Evolutionary conservation across 768 basidiomycete species (phyloP).

Genomic region (Chlorophyllum brunneum): DNA sequence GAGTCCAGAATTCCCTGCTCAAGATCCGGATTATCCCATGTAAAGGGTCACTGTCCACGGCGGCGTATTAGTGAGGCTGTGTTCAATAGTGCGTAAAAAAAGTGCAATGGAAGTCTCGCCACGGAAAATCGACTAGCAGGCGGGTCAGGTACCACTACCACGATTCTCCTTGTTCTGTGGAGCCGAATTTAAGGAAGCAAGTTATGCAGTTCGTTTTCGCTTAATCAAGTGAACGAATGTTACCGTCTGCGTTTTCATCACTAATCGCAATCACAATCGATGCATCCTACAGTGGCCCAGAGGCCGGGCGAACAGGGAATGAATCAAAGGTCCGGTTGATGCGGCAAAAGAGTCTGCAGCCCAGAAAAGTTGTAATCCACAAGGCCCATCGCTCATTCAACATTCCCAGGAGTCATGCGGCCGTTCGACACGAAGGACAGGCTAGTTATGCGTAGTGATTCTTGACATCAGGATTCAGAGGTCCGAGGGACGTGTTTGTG

Average conservation of each 20-base stretch:
- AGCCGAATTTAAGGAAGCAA: background rate
- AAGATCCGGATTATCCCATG: background rate
- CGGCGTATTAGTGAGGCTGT: background rate
- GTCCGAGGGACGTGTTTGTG: background rate
- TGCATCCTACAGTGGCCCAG: too few relatives aligned
- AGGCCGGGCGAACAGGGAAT: background rate
- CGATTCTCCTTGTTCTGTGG: background rate
- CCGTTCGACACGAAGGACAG: background rate
- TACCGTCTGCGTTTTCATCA: background rate
- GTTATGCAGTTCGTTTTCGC: too few relatives aligned
- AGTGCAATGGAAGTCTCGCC: slow-evolving; percentile 5
- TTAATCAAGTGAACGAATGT: too few relatives aligned
- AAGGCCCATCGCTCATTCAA: background rate
- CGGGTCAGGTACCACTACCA: background rate
- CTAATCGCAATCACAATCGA: background rate
- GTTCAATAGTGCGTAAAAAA: background rate
- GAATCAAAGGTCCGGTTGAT: slow-evolving; percentile 1
- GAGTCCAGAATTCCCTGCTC: too few relatives aligned
- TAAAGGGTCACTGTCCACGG: background rate
- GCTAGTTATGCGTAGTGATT: too few relatives aligned
- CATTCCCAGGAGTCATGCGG: background rate
- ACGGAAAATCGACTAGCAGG: background rate
- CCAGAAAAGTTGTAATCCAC: background rate
- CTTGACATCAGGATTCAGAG: background rate
- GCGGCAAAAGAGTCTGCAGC: background rate